A percentile compares a stretch with the other conserved stretches of the same genome.
Conservation (phyloP, 257 asterid genomes). For the Solanum bulbocastanum region DNA sequence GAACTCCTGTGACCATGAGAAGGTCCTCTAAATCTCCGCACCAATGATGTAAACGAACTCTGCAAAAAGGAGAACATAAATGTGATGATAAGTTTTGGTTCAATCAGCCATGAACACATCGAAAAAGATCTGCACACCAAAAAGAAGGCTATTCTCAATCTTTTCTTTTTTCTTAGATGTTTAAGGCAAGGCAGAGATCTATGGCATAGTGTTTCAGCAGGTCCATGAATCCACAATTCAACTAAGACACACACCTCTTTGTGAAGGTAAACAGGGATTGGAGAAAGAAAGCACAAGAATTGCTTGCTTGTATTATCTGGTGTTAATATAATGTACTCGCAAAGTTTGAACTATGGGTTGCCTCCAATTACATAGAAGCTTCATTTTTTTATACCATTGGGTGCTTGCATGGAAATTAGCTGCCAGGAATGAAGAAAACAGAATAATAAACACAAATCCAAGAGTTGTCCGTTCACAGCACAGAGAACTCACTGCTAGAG, state of each 20-base stretch:
- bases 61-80: constrained; percentile 24
- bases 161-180: background rate
- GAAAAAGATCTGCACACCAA: background rate
- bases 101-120: background rate
- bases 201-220: background rate
- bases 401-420: background rate
- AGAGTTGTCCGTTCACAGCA: background rate
- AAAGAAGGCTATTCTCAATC: background rate
- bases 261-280: background rate
- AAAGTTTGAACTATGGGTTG: background rate
- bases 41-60: constrained; percentile 43
- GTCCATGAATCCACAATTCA: background rate
- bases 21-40: constrained; percentile 76
- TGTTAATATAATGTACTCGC: background rate
- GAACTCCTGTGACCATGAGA: constrained; percentile 68
- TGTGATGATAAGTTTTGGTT: background rate
- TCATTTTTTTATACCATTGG: background rate
- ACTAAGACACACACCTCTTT: background rate
- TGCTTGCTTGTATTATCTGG: background rate
- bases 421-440: background rate
- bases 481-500: background rate
- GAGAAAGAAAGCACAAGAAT: background rate
- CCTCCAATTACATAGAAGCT: background rate
- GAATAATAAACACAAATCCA: background rate
- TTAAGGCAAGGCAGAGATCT: background rate